Evolutionary conservation across 192 early-diverging fungal genomes (phyloP), one percentile per base, ranked within the genome.

Genomic region (Rhizoclosmatium sp.): DNA sequence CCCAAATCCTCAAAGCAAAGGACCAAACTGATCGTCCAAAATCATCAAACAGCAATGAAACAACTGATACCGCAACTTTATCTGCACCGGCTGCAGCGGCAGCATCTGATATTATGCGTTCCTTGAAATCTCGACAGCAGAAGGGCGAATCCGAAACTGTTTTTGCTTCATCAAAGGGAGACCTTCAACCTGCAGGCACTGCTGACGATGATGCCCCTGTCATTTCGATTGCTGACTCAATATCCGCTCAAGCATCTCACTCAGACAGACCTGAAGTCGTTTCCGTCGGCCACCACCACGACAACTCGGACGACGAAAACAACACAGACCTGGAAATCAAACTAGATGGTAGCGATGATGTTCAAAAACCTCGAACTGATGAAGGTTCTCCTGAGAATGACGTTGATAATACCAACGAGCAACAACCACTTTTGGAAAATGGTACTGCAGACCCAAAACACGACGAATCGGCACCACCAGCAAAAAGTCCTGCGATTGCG

Each of bases 391-490:
- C 5, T 16, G 51, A 54, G 16, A 16, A 54, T 12, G 51, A 16
- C 51, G 60, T 21, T 5, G 60, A 7, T 62, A 21, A 31, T 51
- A 12, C 7, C 62, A 46, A 51, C 3, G 44, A 48, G 42, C 72
- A 23, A 58, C 44, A 41, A 51, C 71, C 2, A 40, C 49, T 64
- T 41, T 51, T 47, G 54, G 42, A 23, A 59, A 74, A 42, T 5
- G 48, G 75, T 19, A 65, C 67, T 47, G 51, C 66, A 1, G 76
- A 67, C 39, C 49, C 9, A 23, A 21, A 61, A 4, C 14, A 66
- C 1, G 59, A 75, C 10, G 71, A 82, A 40, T 61, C 71, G 58
- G n/a, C 60, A 75, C 41, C 51, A 76, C 16, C 73, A 76, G n/a
- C 69, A 71, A 51, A 39, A 45, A 14, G 70, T 5, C 14, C 0